These are phyloP conservation scores for Gossypium raimondii DNA, from an alignment of 345 rosid species.

Conservation along the genomic window DNA sequence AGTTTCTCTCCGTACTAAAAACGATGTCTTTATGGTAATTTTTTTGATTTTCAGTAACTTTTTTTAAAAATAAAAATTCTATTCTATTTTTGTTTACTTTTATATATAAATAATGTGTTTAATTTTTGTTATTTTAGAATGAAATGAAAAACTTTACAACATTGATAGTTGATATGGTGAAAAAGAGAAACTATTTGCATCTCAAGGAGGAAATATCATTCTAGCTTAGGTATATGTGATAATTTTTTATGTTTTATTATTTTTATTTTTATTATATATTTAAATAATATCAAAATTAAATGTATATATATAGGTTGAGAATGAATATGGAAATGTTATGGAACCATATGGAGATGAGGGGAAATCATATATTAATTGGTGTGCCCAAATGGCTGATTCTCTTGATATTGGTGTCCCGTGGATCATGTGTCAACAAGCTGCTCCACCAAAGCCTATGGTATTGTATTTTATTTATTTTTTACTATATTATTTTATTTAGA, in stretches of 20 bases:
- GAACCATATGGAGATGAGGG: not conserved
- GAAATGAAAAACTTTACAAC: slow-evolving; percentile 70
- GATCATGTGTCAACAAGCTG: slow-evolving; percentile 40
- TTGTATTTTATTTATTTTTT: too few relatives aligned
- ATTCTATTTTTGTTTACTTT: too few relatives aligned
- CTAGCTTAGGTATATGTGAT: slow-evolving; percentile 42
- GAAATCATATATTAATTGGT: slow-evolving; percentile 20
- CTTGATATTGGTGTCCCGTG: slow-evolving; percentile 38
- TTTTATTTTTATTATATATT: too few relatives aligned
- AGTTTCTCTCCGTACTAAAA: too few relatives aligned
- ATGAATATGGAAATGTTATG: slow-evolving; percentile 28
- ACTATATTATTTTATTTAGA: too few relatives aligned
- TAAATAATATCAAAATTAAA: not conserved
- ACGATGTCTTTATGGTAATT: not conserved
- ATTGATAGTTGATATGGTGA: slow-evolving; percentile 52
- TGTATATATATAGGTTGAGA: slow-evolving; percentile 27
- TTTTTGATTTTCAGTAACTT: too few relatives aligned
- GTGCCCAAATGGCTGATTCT: slow-evolving; percentile 32
- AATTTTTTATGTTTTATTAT: too few relatives aligned
- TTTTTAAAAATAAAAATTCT: too few relatives aligned
- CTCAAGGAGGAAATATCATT: slow-evolving; percentile 80
- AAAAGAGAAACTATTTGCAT: slow-evolving; percentile 58
- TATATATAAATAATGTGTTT: too few relatives aligned
- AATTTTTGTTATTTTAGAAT: slow-evolving; percentile 14
- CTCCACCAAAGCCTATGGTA: slow-evolving; percentile 44